Conservation (phyloP, 306 rosid species). For the Cicer bijugum region DNA sequence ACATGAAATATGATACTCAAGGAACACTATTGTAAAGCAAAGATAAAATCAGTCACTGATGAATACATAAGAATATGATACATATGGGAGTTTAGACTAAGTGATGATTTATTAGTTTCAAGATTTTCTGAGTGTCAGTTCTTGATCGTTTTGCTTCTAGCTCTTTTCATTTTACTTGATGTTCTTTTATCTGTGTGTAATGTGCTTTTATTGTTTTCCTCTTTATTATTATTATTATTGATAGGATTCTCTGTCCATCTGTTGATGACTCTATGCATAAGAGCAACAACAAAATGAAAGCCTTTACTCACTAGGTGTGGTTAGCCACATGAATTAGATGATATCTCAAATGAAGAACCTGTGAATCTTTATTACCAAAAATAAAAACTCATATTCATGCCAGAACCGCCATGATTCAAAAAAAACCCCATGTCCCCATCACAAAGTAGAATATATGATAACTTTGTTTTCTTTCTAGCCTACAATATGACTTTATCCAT, state of each 20-base stretch:
- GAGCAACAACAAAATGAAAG: background rate
- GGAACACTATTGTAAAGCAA: background rate
- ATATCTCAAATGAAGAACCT: background rate
- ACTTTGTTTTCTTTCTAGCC: conserved; percentile 12
- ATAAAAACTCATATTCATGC: background rate
- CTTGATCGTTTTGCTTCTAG: background rate
- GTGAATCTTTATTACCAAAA: background rate
- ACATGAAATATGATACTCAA: background rate
- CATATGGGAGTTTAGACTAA: background rate
- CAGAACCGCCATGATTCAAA: background rate
- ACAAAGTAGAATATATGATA: background rate
- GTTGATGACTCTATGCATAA: no score
- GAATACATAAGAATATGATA: background rate
- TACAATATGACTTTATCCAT: conserved; percentile 21
- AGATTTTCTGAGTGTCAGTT: background rate
- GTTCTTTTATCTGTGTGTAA: background rate
- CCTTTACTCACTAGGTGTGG: no score
- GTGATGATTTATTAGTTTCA: background rate
- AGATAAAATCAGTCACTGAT: background rate
- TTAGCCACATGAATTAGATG: background rate
- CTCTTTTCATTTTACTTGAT: background rate
- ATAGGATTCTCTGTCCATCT: background rate
- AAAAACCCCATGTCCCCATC: background rate
- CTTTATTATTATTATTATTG: background rate
- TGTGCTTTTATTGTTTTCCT: background rate